Conservation (phyloP, 2,329 filamentous ascomycete species). For the Aspergillus intermedius region DNA sequence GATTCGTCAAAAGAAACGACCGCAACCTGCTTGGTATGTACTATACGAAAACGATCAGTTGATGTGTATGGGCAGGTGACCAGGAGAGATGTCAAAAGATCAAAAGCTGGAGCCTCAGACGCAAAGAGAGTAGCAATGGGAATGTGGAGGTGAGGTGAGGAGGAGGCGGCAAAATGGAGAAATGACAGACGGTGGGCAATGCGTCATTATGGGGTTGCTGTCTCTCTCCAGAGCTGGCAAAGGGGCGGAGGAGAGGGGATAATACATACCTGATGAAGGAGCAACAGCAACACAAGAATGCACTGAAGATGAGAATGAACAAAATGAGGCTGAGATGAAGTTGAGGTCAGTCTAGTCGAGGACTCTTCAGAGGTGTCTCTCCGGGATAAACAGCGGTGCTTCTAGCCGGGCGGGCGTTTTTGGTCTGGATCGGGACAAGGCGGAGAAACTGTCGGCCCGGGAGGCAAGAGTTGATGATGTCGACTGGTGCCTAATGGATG, state of each 20-base stretch:
- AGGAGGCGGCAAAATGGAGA: conserved; percentile 7
- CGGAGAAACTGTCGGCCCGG: background rate
- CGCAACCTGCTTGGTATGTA: conserved; percentile 8
- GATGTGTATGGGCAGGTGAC: background rate
- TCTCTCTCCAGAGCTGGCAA: background rate
- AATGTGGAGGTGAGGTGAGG: conserved; percentile 18
- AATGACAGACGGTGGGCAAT: conserved; percentile 20
- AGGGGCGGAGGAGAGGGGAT: conserved; percentile 1
- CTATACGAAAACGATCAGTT: conserved; percentile 1
- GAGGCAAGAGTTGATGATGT: background rate
- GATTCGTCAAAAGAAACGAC: conserved; percentile 14
- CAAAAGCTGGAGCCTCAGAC: no score
- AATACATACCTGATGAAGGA: background rate
- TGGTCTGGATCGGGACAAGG: background rate
- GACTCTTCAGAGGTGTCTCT: no score
- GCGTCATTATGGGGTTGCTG: conserved; percentile 30
- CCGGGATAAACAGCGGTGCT: no score
- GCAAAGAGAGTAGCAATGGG: background rate
- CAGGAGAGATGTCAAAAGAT: background rate
- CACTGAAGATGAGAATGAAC: conserved; percentile 4
- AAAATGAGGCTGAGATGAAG: conserved; percentile 5
- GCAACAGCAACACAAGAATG: conserved; percentile 1
- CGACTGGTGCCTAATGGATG: background rate
- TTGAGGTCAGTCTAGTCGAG: background rate
- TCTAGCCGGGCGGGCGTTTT: background rate